Evolutionary conservation across 2,329 filamentous ascomycete species (phyloP).

Genomic region (Colletotrichum sp.): DNA sequence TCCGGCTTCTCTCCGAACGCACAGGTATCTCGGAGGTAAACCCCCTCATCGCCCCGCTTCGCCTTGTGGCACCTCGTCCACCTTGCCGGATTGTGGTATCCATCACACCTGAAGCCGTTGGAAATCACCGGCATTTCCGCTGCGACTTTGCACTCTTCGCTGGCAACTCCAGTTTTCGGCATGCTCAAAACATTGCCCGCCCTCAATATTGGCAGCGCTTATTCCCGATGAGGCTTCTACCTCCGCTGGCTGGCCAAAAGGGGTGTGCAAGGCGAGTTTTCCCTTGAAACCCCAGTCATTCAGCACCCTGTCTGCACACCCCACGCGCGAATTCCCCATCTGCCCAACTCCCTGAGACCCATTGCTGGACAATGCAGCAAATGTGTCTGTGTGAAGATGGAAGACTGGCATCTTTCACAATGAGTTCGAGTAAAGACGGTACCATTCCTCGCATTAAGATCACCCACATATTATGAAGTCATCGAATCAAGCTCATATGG

Average conservation of each 20-base stretch:
- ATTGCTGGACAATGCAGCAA: not conserved
- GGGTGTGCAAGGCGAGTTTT: not conserved
- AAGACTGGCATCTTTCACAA: not conserved
- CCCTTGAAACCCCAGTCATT: not conserved
- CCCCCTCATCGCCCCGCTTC: not conserved
- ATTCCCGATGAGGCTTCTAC: not conserved
- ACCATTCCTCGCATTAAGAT: not conserved
- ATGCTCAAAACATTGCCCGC: not conserved
- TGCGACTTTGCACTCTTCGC: not conserved
- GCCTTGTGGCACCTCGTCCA: not conserved
- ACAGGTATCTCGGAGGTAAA: not conserved
- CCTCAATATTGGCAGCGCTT: not conserved
- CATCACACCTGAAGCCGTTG: not conserved
- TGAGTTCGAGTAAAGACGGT: not conserved
- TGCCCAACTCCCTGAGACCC: not conserved
- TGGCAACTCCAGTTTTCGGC: not conserved
- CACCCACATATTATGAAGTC: not conserved
- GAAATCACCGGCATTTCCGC: not conserved
- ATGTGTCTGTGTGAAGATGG: not conserved
- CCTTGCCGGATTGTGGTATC: not conserved
- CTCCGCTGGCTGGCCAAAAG: not conserved
- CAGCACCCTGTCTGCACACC: not conserved
- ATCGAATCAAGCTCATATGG: not conserved
- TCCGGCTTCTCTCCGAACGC: slow-evolving; percentile 7
- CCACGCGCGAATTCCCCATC: not conserved